Evolutionary conservation across 2,329 filamentous ascomycete genomes (phyloP).

Genomic region (Claviceps spartinae): DNA sequence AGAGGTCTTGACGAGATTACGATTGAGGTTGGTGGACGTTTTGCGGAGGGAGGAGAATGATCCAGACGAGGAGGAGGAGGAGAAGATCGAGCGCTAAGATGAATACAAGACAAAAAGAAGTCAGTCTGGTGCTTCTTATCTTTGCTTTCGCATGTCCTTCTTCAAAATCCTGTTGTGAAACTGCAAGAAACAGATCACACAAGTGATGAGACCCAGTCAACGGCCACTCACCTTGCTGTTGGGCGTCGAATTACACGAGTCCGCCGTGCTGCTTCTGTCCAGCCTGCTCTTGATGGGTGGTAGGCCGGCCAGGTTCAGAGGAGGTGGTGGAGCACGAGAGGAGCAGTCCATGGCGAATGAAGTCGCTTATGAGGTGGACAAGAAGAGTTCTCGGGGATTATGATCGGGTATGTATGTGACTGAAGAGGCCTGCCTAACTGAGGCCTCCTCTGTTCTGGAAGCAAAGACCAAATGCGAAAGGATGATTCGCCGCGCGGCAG

Average conservation of each 20-base stretch:
- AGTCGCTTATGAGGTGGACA: not conserved
- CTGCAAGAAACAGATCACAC: not conserved
- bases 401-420: too few species aligned
- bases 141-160: not conserved
- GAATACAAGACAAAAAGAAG: not conserved
- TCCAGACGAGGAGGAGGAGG: slow-evolving; percentile 14
- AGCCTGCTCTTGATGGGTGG: slow-evolving; percentile 10
- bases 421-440: too few species aligned
- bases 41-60: slow-evolving; percentile 17
- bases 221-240: slow-evolving; percentile 12
- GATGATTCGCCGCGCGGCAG: too few species aligned
- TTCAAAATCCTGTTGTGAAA: not conserved
- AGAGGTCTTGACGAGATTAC: slow-evolving; percentile 21
- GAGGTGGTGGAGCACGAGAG: slow-evolving; percentile 6
- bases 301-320: slow-evolving; percentile 6
- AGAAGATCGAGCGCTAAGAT: slow-evolving; percentile 16
- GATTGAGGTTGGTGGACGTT: slow-evolving; percentile 12
- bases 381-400: too few species aligned
- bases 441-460: too few species aligned
- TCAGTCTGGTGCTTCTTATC: slow-evolving; percentile 8
- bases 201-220: not conserved
- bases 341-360: slow-evolving; percentile 3
- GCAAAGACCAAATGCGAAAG: too few species aligned
- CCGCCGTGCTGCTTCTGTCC: slow-evolving; percentile 10
- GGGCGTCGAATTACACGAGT: slow-evolving; percentile 11